These are phyloP conservation scores for Gossypium aridum DNA, from an alignment of 441 rosid genomes.

Conservation along the genomic window DNA sequence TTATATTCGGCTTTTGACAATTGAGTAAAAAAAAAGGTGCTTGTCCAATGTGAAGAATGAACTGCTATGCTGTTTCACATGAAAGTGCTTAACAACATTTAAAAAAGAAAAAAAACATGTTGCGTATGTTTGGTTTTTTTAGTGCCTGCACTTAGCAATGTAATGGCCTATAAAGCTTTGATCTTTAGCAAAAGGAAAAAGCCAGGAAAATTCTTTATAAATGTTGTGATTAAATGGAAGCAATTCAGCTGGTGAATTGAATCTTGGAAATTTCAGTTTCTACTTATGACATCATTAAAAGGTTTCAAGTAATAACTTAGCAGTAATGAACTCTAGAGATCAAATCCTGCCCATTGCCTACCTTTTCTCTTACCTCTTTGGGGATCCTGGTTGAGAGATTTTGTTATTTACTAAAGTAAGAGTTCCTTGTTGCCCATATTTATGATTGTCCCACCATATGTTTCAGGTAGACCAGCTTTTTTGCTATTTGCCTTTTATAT, in stretches of 20 bases:
- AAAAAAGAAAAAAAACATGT: constrained; percentile 20
- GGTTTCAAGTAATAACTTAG: background rate
- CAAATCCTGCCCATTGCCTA: background rate
- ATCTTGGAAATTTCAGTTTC: background rate
- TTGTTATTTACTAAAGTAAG: too few relatives aligned
- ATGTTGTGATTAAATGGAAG: background rate
- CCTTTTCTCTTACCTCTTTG: background rate
- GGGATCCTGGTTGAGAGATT: background rate
- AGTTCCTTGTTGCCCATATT: background rate
- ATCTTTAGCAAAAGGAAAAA: background rate
- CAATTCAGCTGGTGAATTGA: background rate
- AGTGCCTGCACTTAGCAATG: background rate
- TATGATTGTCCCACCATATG: background rate
- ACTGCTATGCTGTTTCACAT: background rate
- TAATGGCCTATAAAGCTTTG: background rate
- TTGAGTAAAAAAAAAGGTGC: background rate
- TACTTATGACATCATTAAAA: background rate
- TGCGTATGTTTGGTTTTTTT: constrained; percentile 42
- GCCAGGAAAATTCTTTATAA: background rate
- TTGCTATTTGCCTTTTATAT: background rate
- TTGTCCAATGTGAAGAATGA: background rate
- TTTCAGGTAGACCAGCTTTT: background rate
- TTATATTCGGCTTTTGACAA: background rate
- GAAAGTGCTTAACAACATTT: background rate
- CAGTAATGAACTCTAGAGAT: background rate